Percentiles rank a stretch among this genome's conserved stretches.
Evolutionary conservation across 208 protist species (phyloP).

Genomic region (Wallacemonas rigidus): DNA sequence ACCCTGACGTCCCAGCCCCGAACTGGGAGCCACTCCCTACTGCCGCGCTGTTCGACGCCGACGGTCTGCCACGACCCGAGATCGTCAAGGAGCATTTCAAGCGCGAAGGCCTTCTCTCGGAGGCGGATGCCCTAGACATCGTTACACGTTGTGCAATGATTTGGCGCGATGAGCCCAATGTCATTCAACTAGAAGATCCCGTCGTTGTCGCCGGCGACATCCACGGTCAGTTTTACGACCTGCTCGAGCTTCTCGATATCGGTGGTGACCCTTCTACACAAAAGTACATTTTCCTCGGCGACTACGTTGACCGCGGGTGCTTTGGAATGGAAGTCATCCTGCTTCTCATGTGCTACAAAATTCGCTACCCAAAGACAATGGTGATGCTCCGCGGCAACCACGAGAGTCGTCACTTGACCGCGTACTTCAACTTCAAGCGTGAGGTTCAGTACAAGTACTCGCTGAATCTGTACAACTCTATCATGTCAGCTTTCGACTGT

Average conservation of each 20-base stretch:
- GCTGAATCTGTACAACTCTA: constrained; percentile 79
- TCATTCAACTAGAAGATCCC: constrained; percentile 71
- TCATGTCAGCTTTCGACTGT: constrained; percentile 94
- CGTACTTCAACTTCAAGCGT: constrained; percentile 97
- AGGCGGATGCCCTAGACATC: constrained; percentile 76
- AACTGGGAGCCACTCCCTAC: constrained; percentile 72
- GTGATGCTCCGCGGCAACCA: constrained; percentile 97
- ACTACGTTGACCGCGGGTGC: constrained; percentile 96
- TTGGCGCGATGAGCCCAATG: constrained; percentile 87
- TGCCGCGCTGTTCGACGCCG: constrained; percentile 51
- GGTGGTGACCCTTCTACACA: constrained; percentile 84
- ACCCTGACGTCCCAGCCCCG: constrained; percentile 48
- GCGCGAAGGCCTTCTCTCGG: constrained; percentile 71
- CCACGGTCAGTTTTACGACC: constrained; percentile 97
- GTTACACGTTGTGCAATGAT: constrained; percentile 71
- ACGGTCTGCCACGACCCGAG: constrained; percentile 46
- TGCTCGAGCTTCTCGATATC: constrained; percentile 95
- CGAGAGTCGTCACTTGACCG: constrained; percentile 97
- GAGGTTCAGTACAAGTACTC: constrained; percentile 95
- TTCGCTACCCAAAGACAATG: constrained; percentile 90
- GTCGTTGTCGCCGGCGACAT: constrained; percentile 93
- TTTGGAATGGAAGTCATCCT: constrained; percentile 91
- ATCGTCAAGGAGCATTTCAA: constrained; percentile 77
- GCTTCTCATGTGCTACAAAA: constrained; percentile 95
- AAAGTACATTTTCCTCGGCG: constrained; percentile 96